Evolutionary conservation across 2,329 filamentous ascomycete species (phyloP), one percentile per base, ranked within the genome.

Genomic region (Pseudogymnoascus sp.): DNA sequence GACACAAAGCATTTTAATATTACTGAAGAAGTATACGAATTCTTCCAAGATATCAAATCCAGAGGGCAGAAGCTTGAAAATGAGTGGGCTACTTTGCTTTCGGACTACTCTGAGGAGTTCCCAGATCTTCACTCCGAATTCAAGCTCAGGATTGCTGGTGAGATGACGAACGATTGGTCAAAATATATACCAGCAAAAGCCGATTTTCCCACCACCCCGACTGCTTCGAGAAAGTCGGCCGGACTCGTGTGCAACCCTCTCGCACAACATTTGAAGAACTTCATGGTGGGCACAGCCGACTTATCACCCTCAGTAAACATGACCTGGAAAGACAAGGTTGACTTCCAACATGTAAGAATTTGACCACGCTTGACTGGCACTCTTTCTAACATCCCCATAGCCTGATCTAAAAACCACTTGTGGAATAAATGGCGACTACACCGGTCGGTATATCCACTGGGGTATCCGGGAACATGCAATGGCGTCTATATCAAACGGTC

Each of bases 401-500:
- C 76, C 75, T 9, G 71, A 72, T 28, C 68, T 77, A 14, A 71
- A 67, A 60, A 77, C 76, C 0, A 65, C 71, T 2, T 81, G 79
- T 64, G 81, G 81, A 5, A 79, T 82, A 67, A 82, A 81, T 65
- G 85, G 84, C 43, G 74, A 81, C 71, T 81, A 80, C 65, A 68
- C 75, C 0, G 83, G 83, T 2, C 78, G 83, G 1, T 85, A 84
- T 66, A 80, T 86, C 65, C 83, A 83, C 70, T 86, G 79, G 70
- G 84, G 83, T 40, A 80, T 87, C 61, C 80, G 84, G 4, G 83
- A 86, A 67, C 83, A 86, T 68, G 83, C 83, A 62, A 87, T 88
- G 85, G 78, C 78, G 2, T 73, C 79, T 31, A 81, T 84, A 23
- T 78, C 79, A 5, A 84, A 84, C 69, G 85, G 84, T 2, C 72